Conservation (phyloP, 1,284 basidiomycete genomes). For the Ustilago trichophora region DNA sequence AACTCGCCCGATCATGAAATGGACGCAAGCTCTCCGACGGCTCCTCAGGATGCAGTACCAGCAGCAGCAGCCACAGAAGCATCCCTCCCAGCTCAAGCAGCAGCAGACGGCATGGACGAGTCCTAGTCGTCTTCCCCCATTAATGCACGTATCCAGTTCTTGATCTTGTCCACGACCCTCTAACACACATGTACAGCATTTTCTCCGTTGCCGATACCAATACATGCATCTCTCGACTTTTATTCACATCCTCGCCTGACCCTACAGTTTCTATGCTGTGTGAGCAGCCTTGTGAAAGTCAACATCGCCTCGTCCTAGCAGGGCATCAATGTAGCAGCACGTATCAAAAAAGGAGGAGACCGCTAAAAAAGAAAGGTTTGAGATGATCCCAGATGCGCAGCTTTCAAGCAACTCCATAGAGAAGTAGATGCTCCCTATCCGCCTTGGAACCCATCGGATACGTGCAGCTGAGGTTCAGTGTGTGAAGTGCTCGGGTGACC, state of each 20-base stretch:
- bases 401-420: slow-evolving; percentile 47
- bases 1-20: slow-evolving; percentile 14
- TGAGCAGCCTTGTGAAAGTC: too few species aligned
- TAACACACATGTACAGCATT: slow-evolving; percentile 5
- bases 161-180: background rate
- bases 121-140: slow-evolving; percentile 2
- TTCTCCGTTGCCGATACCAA: slow-evolving; percentile 14
- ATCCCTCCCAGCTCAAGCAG: background rate
- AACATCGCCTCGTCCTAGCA: too few species aligned
- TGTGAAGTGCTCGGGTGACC: slow-evolving; percentile 54
- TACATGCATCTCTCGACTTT: slow-evolving; percentile 3
- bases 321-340: too few species aligned
- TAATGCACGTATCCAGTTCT: too few species aligned
- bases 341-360: background rate
- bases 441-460: slow-evolving; percentile 46
- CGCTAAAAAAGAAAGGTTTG: slow-evolving; percentile 44
- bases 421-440: slow-evolving; percentile 51
- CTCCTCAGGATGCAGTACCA: too few species aligned
- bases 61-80: background rate
- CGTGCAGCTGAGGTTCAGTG: slow-evolving; percentile 55
- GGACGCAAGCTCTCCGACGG: slow-evolving; percentile 5
- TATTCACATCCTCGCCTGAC: background rate
- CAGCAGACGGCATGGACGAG: slow-evolving; percentile 34
- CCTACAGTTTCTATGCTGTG: too few species aligned
- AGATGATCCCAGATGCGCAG: slow-evolving; percentile 44